Base-by-base conservation (phyloP, 1,284 basidiomycete species). In the Cryptococcus jaspeensis region DNA sequence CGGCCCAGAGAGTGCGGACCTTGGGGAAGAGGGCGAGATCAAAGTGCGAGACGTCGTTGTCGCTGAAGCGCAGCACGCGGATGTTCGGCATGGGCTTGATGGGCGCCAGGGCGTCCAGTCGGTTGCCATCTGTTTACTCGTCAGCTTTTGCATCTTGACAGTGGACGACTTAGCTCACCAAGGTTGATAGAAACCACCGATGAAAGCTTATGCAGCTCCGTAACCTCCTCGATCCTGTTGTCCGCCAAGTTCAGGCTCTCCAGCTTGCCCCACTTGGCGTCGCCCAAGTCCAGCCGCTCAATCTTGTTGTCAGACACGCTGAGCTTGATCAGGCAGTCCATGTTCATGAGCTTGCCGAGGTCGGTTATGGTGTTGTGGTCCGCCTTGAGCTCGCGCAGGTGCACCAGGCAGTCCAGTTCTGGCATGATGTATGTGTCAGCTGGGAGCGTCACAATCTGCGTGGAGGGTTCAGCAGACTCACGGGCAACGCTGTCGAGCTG, bases 1-100 rank as follows among this genome's bases (percentile, higher is more conserved):
- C 95, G 67, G 89, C 85, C 75, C 96, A 97, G 28, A 98, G 83
- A 62, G 92, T 97, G 62, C 92, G 86, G 62, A 98, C 79, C 69
- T 87, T 87, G 5, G 84, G 81, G 71, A 89, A 85, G 16, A 80
- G 78, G 18, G 82, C 82, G 48, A 89, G 83, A 71, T 93, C 84
- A 50, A 99, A 80, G 56, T 79, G 74, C 51, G 82, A 77, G 58
- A 99, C 78, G 42, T 84, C 81, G 78, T 99, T 99, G 69, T 85
- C 85, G 79, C 89, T 93, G 51, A 90, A 79, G 23, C 92, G 87
- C 56, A 99, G 83, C 46, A 91, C 87, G n/a, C 90, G 87, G 62
- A 97, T 76, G 60, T 83, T 83, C 35, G 82, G 78, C 83, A 92
- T 84, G 37, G 70, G 47, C 22, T 48, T 39, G 0, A 58, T 32